Base-by-base conservation (phyloP, 192 early-diverging fungal genomes). In the Jimgerdemannia flammicorona region DNA sequence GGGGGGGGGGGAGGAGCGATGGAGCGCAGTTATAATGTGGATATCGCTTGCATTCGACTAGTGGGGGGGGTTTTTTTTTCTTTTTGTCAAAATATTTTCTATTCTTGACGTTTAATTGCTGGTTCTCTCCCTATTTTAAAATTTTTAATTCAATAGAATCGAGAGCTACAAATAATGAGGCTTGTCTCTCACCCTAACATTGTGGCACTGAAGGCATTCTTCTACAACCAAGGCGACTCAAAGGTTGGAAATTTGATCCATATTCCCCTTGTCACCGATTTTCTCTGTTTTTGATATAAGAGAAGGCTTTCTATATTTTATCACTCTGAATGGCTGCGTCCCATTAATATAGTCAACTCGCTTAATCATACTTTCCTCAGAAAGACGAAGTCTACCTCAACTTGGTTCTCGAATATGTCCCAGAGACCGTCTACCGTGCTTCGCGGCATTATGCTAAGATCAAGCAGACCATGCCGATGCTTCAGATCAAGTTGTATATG, bases 401-500 rank as follows among this genome's bases (percentile, higher is more conserved):
- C 79, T 88, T 99, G 44, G 93, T 97, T 43, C 86, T 99, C 19
- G 97, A 99, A 80, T 99, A 87, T 74, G 90, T 98, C 54, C 98
- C 98, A 17, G 97, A 99, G 83, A 99, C 97, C 4, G 93, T 99
- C 67, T 97, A 97, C 81, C 88, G 97, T 29, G 95, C 95, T 43
- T 94, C 94, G 71, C 91, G 98, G 65, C 90, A 96, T 71, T 97
- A 93, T 78, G 88, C 93, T 49, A 96, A 95, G 86, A 84, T 90
- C 77, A 96, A 95, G 87, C 95, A 98, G 83, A 87, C 89, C 43
- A 98, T 99, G 90, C 97, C 98, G 19, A 92, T 94, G 88, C 83
- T 96, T n/a, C 88, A 89, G 72, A 93, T 99, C 77, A 98, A 99
- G 91, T 86, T 98, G 70, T 99, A 97, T 86, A 98, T 98, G 93